These are phyloP conservation scores for Pleodorina starrii DNA, from an alignment of 139 green algal genomes.

Conservation along the genomic window DNA sequence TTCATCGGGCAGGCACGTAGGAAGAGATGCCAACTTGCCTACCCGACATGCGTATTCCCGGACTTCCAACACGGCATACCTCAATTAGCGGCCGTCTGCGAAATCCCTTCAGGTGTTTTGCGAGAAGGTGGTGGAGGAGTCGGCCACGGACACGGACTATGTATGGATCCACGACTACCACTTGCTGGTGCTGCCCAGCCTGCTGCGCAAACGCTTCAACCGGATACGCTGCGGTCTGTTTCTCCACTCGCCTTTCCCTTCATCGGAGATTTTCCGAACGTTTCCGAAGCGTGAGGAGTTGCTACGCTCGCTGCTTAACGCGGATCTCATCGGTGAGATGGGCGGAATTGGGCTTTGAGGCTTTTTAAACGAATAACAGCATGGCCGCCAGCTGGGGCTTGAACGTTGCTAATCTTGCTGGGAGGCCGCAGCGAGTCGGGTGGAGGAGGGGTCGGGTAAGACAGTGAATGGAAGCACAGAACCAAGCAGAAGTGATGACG, in stretches of 20 bases:
- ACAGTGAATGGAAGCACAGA: too few species aligned
- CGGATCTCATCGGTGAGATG: slow-evolving; percentile 90
- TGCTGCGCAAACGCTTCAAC: slow-evolving; percentile 91
- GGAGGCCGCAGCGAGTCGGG: too few species aligned
- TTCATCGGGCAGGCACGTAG: too few species aligned
- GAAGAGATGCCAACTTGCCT: too few species aligned
- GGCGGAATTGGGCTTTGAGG: neutral
- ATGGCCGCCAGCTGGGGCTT: too few species aligned
- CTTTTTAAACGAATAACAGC: too few species aligned
- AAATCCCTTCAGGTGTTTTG: slow-evolving; percentile 68
- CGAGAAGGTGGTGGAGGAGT: slow-evolving; percentile 89
- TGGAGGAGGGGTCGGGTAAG: too few species aligned
- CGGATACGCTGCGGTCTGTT: slow-evolving; percentile 88
- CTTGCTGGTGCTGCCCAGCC: slow-evolving; percentile 95
- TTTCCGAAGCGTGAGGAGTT: slow-evolving; percentile 95
- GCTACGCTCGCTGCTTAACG: slow-evolving; percentile 94
- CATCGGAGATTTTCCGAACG: slow-evolving; percentile 97
- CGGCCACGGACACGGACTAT: slow-evolving; percentile 86
- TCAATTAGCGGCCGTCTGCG: too few species aligned
- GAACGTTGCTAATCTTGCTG: too few species aligned
- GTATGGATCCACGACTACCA: slow-evolving; percentile 99
- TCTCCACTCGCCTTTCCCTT: slow-evolving; percentile 98
- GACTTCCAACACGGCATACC: too few species aligned
- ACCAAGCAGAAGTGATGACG: too few species aligned
- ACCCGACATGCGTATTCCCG: too few species aligned